Evolutionary conservation across 768 basidiomycete genomes (phyloP).

Genomic region (Agaricus subrufescens): DNA sequence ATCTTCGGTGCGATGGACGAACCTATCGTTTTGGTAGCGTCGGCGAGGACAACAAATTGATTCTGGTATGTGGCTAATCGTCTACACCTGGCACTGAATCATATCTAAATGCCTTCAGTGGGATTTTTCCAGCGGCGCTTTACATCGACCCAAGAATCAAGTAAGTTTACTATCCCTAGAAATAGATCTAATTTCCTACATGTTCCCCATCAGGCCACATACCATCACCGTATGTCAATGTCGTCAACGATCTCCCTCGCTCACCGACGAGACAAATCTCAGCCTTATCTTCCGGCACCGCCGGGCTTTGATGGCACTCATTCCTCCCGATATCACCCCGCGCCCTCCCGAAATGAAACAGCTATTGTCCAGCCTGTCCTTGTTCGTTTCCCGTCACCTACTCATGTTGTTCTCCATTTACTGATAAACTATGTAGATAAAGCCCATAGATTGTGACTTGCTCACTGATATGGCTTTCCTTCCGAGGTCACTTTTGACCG

Average conservation of each 20-base stretch:
- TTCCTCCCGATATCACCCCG: slow-evolving; percentile 69
- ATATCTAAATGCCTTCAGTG: slow-evolving; percentile 46
- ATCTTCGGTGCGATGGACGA: slow-evolving; percentile 79
- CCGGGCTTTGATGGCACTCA: slow-evolving; percentile 34
- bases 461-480: slow-evolving; percentile 72
- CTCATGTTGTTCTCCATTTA: slow-evolving; percentile 1
- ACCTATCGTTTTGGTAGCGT: slow-evolving; percentile 95
- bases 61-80: slow-evolving; percentile 52
- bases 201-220: slow-evolving; percentile 34
- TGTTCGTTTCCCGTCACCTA: slow-evolving; percentile 36
- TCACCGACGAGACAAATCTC: slow-evolving; percentile 59
- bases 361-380: slow-evolving; percentile 88
- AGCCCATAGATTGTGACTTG: slow-evolving; percentile 77
- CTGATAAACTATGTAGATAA: slow-evolving; percentile 47
- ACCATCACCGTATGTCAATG: slow-evolving; percentile 73
- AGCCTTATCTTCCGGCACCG: slow-evolving; percentile 46
- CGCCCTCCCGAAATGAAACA: slow-evolving; percentile 87
- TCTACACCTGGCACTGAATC: neutral
- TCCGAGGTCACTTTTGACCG: slow-evolving; percentile 73
- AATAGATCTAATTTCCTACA: neutral
- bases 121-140: slow-evolving; percentile 88
- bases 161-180: slow-evolving; percentile 21
- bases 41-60: slow-evolving; percentile 94
- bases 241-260: slow-evolving; percentile 75
- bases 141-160: slow-evolving; percentile 84